Conservation (phyloP, 2,329 filamentous ascomycete species). For the Pseudogymnoascus sp. region DNA sequence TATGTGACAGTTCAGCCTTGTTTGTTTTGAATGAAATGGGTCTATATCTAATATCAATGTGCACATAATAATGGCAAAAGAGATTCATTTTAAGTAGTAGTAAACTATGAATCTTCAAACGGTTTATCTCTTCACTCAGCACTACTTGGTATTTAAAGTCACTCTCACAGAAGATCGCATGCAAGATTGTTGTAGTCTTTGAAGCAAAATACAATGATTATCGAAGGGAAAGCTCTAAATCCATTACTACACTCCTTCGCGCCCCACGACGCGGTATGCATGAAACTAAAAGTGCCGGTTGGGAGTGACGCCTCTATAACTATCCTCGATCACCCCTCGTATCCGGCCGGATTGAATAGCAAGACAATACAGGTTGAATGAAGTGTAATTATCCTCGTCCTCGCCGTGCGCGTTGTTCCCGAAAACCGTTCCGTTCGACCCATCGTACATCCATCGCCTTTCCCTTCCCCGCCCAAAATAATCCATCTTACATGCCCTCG, state of each 20-base stretch:
- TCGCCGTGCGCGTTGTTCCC: conserved; percentile 1
- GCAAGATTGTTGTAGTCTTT: neutral
- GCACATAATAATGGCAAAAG: neutral
- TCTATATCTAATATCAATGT: neutral
- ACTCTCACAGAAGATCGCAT: neutral
- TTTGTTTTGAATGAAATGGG: neutral
- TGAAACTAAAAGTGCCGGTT: conserved; percentile 5
- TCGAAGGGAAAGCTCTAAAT: conserved; percentile 7
- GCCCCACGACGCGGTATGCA: conserved; percentile 3
- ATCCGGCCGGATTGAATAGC: conserved; percentile 6
- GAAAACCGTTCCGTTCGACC: conserved; percentile 7
- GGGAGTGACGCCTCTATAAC: conserved; percentile 6
- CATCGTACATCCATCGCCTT: conserved; percentile 9
- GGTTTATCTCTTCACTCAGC: too few species aligned
- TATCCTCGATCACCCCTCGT: conserved; percentile 1
- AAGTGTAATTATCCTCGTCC: conserved; percentile 8
- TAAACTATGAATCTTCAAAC: too few species aligned
- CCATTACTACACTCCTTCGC: conserved; percentile 6
- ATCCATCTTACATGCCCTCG: conserved; percentile 69
- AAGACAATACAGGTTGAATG: conserved; percentile 8
- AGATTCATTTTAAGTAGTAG: neutral
- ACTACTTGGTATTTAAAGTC: too few species aligned
- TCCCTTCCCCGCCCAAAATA: neutral
- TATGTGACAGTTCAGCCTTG: neutral
- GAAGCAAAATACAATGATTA: conserved; percentile 5